Percentiles rank a stretch among this genome's conserved stretches.
phyloP scores from a whole-genome alignment of 805 yeast genomes.

The Nakazawaea wyomingensis region DNA sequence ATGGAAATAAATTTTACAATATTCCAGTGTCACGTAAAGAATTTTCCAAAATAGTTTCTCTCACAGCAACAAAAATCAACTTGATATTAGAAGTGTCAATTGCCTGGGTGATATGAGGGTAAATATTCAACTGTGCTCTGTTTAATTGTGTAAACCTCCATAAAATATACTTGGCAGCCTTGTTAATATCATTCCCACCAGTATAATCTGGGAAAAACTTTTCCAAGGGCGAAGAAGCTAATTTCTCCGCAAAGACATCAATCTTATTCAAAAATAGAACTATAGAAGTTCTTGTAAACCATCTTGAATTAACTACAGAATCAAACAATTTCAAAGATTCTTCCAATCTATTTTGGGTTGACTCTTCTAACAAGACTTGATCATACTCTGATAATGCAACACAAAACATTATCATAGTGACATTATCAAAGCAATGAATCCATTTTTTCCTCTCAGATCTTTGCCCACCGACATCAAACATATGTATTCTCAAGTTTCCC shows the following conservation, averaged over 20 bases:
- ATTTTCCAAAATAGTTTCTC: slow-evolving; percentile 74
- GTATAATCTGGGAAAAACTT: slow-evolving; percentile 83
- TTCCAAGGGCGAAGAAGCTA: slow-evolving; percentile 76
- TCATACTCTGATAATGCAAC: slow-evolving; percentile 91
- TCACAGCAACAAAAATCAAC: slow-evolving; percentile 79
- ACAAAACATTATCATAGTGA: slow-evolving; percentile 83
- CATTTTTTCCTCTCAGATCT: slow-evolving; percentile 93
- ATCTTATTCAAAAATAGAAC: slow-evolving; percentile 85
- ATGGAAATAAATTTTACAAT: slow-evolving; percentile 30
- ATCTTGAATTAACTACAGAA: slow-evolving; percentile 84
- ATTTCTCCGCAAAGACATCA: slow-evolving; percentile 82
- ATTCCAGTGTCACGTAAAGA: slow-evolving; percentile 73
- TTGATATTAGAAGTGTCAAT: slow-evolving; percentile 88
- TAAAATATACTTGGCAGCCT: slow-evolving; percentile 85
- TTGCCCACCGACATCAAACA: slow-evolving; percentile 93
- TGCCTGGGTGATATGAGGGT: slow-evolving; percentile 92
- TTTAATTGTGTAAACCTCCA: slow-evolving; percentile 88
- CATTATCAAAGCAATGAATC: slow-evolving; percentile 92
- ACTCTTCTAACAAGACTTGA: slow-evolving; percentile 75
- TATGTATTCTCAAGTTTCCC: slow-evolving; percentile 60
- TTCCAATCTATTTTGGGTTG: slow-evolving; percentile 68
- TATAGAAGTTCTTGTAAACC: slow-evolving; percentile 86
- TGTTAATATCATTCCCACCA: slow-evolving; percentile 85
- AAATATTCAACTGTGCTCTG: slow-evolving; percentile 72
- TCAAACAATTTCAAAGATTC: slow-evolving; percentile 83